Percentiles rank a stretch among this genome's conserved stretches.
These are phyloP conservation scores for Pythium utonaiense DNA, from an alignment of 352 stramenopile genomes.

Conservation along the genomic window DNA sequence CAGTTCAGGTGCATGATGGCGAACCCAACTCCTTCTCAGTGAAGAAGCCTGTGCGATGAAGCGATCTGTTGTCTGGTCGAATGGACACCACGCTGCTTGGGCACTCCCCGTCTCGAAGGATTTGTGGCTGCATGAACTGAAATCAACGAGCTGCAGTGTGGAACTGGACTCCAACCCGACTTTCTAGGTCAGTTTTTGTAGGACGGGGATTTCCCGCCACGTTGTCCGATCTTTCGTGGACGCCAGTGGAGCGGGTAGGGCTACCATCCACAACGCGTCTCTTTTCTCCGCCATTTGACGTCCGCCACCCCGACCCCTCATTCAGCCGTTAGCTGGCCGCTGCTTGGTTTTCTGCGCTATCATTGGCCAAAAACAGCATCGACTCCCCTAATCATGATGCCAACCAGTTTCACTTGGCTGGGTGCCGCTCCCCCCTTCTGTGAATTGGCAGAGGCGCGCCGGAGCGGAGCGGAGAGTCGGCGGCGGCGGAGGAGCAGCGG, in stretches of 20 bases:
- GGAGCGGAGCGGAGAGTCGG: background rate
- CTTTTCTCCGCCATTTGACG: background rate
- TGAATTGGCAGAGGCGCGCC: constrained; percentile 2
- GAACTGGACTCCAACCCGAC: background rate
- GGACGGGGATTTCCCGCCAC: background rate
- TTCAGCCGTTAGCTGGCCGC: background rate
- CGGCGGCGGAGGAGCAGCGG: background rate
- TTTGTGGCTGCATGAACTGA: background rate
- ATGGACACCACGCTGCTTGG: no score
- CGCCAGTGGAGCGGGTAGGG: constrained; percentile 15
- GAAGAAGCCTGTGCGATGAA: no score
- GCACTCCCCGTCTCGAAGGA: no score
- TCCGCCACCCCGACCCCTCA: constrained; percentile 9
- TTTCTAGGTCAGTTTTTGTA: background rate
- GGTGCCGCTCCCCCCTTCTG: background rate
- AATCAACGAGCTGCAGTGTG: background rate
- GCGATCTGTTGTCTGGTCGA: no score
- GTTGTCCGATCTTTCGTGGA: constrained; percentile 9
- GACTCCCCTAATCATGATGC: no score
- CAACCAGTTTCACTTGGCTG: no score
- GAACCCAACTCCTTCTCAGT: no score
- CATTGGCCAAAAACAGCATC: constrained; percentile 25
- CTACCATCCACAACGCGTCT: background rate
- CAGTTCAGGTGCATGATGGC: no score
- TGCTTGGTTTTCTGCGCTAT: background rate